Base-by-base conservation (phyloP, 2,329 filamentous ascomycete genomes). In the Myotisia sp. region DNA sequence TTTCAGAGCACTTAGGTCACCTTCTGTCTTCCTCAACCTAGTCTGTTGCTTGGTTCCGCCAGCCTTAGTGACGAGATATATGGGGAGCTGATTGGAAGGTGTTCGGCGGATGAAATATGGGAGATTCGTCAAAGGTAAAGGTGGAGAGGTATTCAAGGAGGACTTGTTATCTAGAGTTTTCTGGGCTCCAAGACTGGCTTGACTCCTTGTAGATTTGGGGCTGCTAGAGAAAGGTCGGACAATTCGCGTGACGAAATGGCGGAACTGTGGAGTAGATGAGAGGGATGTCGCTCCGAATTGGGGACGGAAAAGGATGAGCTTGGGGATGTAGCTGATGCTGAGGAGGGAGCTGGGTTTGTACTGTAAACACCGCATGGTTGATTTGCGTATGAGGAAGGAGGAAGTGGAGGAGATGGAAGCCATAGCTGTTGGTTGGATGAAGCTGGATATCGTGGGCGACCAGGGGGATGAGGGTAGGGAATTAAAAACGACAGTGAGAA, bases 1-100 rank as follows among this genome's bases (percentile, higher is more conserved):
- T 41, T 71, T 66, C 43, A 95, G 53, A 3, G 63, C 68, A 20
- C 63, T 56, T 32, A 74, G 50, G 52, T 92, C 70, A 10, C 90
- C 90, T 37, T 83, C 74, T 32, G 87, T 69, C 58, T 81, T 85
- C 54, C 84, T 79, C 37, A 98, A 60, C 37, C 73, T 58, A 4
- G 87, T 92, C 48, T 80, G 59, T 47, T 75, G 72, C 51, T 76
- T 67, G 44, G 81, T 90, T 9, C 83, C 82, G 34, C 84, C 84
- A 8, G 74, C 68, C 62, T 82, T 86, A 43, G 60, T 64, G 44
- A 74, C 65, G 10, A 75, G 65, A 60, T 95, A 98, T 28, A 95
- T 70, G 16, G 83, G 75, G 2, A 90, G 63, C 44, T 83, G 74
- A 30, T 74, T 71, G 23, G 71, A 76, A 1, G 66, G 61, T 3